A percentile compares a stretch with the other conserved stretches of the same genome.
Evolutionary conservation across 2,329 filamentous ascomycete species (phyloP).

Genomic region (Calonectria henricotiae): DNA sequence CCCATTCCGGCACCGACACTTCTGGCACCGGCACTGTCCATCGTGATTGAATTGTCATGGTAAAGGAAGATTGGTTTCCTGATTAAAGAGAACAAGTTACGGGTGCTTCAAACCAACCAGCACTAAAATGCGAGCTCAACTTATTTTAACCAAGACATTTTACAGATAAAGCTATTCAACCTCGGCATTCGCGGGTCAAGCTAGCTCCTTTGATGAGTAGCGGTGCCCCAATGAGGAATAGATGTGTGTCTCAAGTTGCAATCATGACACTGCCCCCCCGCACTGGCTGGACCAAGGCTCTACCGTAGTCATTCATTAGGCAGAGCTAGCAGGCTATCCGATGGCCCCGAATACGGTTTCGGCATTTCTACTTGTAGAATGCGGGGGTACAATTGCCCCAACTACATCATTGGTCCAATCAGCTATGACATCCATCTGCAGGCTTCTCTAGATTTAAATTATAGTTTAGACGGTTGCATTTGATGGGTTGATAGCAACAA

Average conservation of each 20-base stretch:
- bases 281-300: background rate
- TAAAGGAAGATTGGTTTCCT: background rate
- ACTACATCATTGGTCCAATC: too few species aligned
- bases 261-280: background rate
- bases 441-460: too few species aligned
- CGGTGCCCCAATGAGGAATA: background rate
- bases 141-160: background rate
- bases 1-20: constrained; percentile 69
- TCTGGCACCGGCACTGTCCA: constrained; percentile 62
- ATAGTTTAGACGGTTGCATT: too few species aligned
- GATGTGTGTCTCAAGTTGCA: background rate
- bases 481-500: too few species aligned
- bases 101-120: background rate
- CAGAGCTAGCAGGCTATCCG: background rate
- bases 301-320: background rate
- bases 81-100: background rate
- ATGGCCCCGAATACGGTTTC: background rate
- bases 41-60: constrained; percentile 66
- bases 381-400: background rate
- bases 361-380: constrained; percentile 11
- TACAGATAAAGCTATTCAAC: background rate
- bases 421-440: too few species aligned
- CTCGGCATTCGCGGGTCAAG: constrained; percentile 15
- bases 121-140: background rate
- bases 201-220: background rate